Evolutionary conservation across 2,329 filamentous ascomycete species (phyloP), one percentile per base, ranked within the genome.

Genomic region (Dothistroma pini): DNA sequence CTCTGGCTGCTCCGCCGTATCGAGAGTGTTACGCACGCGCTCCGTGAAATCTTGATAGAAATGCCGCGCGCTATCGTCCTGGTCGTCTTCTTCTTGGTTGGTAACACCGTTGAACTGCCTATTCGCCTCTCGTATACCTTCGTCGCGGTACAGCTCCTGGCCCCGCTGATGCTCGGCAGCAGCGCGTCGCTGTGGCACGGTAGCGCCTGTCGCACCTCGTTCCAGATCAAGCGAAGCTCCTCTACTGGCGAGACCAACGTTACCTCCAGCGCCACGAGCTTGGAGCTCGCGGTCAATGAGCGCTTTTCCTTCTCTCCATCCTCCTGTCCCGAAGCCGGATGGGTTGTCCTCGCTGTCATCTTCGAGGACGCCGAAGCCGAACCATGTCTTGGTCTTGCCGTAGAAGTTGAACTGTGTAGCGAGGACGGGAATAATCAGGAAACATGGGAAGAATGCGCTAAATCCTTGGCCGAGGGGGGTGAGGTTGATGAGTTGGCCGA

Each of bases 401-500:
- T 99, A 99, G 0, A 97, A 79, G 31, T 93, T 93, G 77, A 97
- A 97, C 0, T 93, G 77, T 0, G 91, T 93, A 3, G 93, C 93
- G 25, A 86, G 83, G 1, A 97, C 90, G 0, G 95, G 95, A 0
- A 97, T 73, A 21, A 97, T 80, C 34, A 99, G 87, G 66, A 97
- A 87, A 8, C 93, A 85, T 0, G 95, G 95, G 75, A 97, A 97
- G 62, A 96, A 84, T 63, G 88, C 87, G 66, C 95, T 91, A 73
- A 97, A 97, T 73, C 90, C 90, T 50, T 86, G 84, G 4, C 93
- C 91, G 1, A 97, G 79, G 0, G 88, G 85, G 0, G 92, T 97
- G 16, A 97, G 81, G 70, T 93, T 86, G 75, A 99, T 91, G 11
- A 91, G 83, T 49, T 85, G 79, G 7, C 95, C 95, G 0, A 99